phyloP scores from a whole-genome alignment of 2,329 filamentous ascomycete genomes.

The Fusarium floridanum region DNA sequence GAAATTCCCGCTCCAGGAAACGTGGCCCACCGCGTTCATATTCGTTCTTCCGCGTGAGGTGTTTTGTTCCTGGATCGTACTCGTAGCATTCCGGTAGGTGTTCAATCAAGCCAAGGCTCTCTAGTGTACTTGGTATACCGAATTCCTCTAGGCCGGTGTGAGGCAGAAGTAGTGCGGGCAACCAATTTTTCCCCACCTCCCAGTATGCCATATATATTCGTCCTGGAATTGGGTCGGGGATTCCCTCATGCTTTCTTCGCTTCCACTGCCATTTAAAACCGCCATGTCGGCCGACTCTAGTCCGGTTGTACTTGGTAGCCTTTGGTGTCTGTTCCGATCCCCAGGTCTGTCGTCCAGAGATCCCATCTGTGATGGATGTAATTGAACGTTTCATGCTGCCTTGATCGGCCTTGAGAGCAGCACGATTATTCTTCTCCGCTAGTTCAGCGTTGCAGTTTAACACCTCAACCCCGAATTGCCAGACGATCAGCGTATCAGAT shows the following conservation, averaged over 20 bases:
- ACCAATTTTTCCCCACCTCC: slow-evolving; percentile 12
- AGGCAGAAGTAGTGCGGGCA: slow-evolving; percentile 14
- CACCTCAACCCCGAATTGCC: slow-evolving; percentile 8
- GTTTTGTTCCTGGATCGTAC: background rate
- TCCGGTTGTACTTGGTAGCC: background rate
- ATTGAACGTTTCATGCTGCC: slow-evolving; percentile 5
- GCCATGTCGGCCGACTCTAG: background rate
- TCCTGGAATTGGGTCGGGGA: slow-evolving; percentile 4
- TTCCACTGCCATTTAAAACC: slow-evolving; percentile 3
- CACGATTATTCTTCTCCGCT: slow-evolving; percentile 4
- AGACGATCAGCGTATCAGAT: slow-evolving; percentile 1
- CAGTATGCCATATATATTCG: slow-evolving; percentile 16
- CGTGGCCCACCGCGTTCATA: background rate
- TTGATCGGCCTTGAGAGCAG: background rate
- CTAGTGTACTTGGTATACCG: slow-evolving; percentile 5
- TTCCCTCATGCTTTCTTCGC: slow-evolving; percentile 6
- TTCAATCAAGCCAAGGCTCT: slow-evolving; percentile 14
- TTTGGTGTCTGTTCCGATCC: slow-evolving; percentile 5
- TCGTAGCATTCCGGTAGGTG: slow-evolving; percentile 17
- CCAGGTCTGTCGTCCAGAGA: background rate
- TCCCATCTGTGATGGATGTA: background rate
- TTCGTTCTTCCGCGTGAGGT: background rate
- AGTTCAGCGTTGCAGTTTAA: slow-evolving; percentile 13
- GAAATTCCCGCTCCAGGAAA: slow-evolving; percentile 2
- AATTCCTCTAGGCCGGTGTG: background rate